phyloP scores from a whole-genome alignment of 2,329 filamentous ascomycete genomes.

The Exserohilum rostratum region DNA sequence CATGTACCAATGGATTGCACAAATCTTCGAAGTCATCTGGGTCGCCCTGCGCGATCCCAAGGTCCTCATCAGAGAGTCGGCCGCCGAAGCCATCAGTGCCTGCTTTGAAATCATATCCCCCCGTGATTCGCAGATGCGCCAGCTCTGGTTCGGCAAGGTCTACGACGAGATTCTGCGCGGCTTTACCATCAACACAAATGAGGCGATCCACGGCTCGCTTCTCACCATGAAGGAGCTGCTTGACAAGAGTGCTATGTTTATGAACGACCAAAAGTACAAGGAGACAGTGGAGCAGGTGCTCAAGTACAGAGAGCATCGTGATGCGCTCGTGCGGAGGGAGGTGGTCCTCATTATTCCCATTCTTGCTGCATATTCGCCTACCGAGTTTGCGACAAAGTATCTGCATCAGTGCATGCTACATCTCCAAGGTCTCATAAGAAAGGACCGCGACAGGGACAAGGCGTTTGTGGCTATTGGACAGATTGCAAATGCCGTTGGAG shows the following conservation, averaged over 20 bases:
- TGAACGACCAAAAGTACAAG: slow-evolving; percentile 87
- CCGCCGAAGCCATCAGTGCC: slow-evolving; percentile 89
- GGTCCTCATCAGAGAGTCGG: slow-evolving; percentile 88
- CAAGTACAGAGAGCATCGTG: slow-evolving; percentile 90
- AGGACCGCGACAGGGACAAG: slow-evolving; percentile 86
- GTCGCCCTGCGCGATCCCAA: slow-evolving; percentile 88
- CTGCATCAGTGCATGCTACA: slow-evolving; percentile 98
- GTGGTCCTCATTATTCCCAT: slow-evolving; percentile 91
- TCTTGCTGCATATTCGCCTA: slow-evolving; percentile 87
- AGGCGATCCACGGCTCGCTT: slow-evolving; percentile 91
- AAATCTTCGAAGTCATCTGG: slow-evolving; percentile 96
- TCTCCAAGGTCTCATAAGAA: slow-evolving; percentile 89
- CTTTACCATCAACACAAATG: slow-evolving; percentile 76
- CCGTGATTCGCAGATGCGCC: slow-evolving; percentile 85
- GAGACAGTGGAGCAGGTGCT: slow-evolving; percentile 93
- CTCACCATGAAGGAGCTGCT: slow-evolving; percentile 91
- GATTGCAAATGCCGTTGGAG: slow-evolving; percentile 94
- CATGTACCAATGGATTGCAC: slow-evolving; percentile 93
- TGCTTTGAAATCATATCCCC: slow-evolving; percentile 96
- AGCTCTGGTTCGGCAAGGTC: slow-evolving; percentile 87
- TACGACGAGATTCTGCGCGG: slow-evolving; percentile 83
- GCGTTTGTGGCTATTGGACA: slow-evolving; percentile 96
- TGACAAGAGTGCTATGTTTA: slow-evolving; percentile 97
- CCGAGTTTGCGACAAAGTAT: slow-evolving; percentile 85
- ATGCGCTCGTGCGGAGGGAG: slow-evolving; percentile 84